Percentiles rank a stretch among this genome's conserved stretches.
phyloP scores from a whole-genome alignment of 345 rosid genomes.

The Lepidium didymum region DNA sequence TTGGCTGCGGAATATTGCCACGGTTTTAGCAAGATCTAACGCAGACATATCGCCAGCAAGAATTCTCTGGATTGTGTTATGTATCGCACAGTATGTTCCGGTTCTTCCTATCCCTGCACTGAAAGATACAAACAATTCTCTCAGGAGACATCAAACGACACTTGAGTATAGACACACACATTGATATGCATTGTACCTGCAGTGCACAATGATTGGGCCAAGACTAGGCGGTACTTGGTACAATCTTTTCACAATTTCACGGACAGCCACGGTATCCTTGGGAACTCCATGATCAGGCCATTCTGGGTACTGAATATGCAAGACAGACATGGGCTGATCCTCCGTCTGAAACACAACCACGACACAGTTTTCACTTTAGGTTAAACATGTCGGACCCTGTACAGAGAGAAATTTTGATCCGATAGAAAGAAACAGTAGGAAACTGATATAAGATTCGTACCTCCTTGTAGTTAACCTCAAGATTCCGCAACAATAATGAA shows the following conservation, averaged over 20 bases:
- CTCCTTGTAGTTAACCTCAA: constrained; percentile 71
- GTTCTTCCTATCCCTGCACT: constrained; percentile 99
- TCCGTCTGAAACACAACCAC: constrained; percentile 40
- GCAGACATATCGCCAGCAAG: constrained; percentile 88
- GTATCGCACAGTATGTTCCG: constrained; percentile 88
- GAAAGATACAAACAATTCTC: constrained; percentile 28
- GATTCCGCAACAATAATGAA: constrained; percentile 58
- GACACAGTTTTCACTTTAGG: neutral
- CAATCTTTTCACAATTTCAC: constrained; percentile 67
- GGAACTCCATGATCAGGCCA: constrained; percentile 99
- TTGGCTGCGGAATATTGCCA: constrained; percentile 67
- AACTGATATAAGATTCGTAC: constrained; percentile 30
- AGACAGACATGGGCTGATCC: constrained; percentile 53
- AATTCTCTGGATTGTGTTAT: constrained; percentile 89
- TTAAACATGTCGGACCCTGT: neutral
- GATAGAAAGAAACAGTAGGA: neutral
- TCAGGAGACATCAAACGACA: constrained; percentile 16
- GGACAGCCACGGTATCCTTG: constrained; percentile 54
- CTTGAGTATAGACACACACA: constrained; percentile 2
- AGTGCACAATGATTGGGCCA: constrained; percentile 86
- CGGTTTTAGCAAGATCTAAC: constrained; percentile 56
- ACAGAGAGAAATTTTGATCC: neutral
- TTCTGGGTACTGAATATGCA: constrained; percentile 84
- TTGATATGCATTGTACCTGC: constrained; percentile 58
- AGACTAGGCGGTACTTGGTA: constrained; percentile 50